A percentile compares a stretch with the other conserved stretches of the same genome.
These are phyloP conservation scores for Alopecurus myosuroides DNA, from an alignment of 176 grass and related monocot species.

Conservation along the genomic window DNA sequence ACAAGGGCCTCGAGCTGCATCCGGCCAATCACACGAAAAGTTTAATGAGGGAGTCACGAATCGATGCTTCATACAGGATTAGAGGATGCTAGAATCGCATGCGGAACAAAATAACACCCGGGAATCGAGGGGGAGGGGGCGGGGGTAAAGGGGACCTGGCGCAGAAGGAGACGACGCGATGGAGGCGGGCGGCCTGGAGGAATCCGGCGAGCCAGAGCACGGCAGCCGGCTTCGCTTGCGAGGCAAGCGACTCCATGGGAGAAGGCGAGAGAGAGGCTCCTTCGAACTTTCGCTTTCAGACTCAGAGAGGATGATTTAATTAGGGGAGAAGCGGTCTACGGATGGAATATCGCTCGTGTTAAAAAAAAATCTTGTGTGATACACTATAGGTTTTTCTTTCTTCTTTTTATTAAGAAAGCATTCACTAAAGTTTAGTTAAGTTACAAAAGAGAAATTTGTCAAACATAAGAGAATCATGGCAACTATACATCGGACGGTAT, in stretches of 20 bases:
- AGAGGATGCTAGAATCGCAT: neutral
- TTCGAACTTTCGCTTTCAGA: neutral
- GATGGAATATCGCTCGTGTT: neutral
- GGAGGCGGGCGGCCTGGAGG: conserved; percentile 74
- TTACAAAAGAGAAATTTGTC: too few species aligned
- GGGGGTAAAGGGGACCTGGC: conserved; percentile 37
- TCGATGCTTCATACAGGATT: neutral
- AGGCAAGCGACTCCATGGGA: conserved; percentile 53
- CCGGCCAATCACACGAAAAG: neutral
- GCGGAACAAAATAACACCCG: neutral
- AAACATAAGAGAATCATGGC: too few species aligned
- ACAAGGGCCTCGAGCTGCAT: conserved; percentile 63
- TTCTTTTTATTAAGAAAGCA: too few species aligned
- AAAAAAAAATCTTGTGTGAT: too few species aligned
- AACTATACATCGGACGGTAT: too few species aligned
- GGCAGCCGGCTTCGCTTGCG: conserved; percentile 45
- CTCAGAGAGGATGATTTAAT: conserved; percentile 11
- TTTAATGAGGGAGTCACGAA: neutral
- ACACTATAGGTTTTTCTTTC: too few species aligned
- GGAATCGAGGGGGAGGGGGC: neutral
- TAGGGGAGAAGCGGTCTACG: neutral
- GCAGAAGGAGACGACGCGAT: conserved; percentile 67
- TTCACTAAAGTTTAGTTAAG: too few species aligned
- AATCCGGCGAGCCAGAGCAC: conserved; percentile 86
- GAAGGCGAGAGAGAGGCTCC: neutral